Conservation (phyloP, 495 filamentous ascomycete species). For the Penicillium goetzii region DNA sequence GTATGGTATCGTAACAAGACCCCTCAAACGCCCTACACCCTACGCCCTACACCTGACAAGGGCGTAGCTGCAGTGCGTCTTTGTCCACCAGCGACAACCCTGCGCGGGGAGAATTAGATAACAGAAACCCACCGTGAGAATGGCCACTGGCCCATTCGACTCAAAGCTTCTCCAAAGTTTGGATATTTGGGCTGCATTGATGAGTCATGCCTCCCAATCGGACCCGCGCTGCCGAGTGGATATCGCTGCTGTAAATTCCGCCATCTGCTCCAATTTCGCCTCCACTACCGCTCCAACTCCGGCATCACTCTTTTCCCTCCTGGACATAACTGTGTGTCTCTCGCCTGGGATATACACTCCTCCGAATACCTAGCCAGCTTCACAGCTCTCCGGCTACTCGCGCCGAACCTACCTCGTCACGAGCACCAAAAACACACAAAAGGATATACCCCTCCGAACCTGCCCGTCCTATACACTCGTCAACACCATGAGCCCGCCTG, state of each 20-base stretch:
- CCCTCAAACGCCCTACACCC: conserved; percentile 26
- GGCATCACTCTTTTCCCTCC: conserved; percentile 6
- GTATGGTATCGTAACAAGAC: conserved; percentile 14
- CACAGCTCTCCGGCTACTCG: not conserved
- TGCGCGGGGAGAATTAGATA: conserved; percentile 38
- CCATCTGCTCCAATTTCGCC: conserved; percentile 21
- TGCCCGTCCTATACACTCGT: conserved; percentile 12
- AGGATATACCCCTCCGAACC: conserved; percentile 13
- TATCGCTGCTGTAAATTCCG: conserved; percentile 25
- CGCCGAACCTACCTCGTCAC: not conserved
- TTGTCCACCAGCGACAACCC: conserved; percentile 12
- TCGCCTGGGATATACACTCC: not conserved
- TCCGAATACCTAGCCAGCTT: not conserved
- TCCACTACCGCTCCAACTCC: conserved; percentile 17
- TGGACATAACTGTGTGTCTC: not conserved
- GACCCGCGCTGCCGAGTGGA: conserved; percentile 23
- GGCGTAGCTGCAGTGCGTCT: conserved; percentile 5
- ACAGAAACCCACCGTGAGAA: conserved; percentile 27
- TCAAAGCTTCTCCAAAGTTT: conserved; percentile 16
- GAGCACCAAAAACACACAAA: not conserved
- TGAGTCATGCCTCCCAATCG: conserved; percentile 31
- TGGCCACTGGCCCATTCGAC: conserved; percentile 7
- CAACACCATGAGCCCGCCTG: conserved; percentile 45
- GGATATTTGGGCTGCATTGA: conserved; percentile 16
- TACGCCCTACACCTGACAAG: conserved; percentile 21